phyloP scores from a whole-genome alignment of 139 green algal genomes.

The Auxenochlorella pyrenoidosa region DNA sequence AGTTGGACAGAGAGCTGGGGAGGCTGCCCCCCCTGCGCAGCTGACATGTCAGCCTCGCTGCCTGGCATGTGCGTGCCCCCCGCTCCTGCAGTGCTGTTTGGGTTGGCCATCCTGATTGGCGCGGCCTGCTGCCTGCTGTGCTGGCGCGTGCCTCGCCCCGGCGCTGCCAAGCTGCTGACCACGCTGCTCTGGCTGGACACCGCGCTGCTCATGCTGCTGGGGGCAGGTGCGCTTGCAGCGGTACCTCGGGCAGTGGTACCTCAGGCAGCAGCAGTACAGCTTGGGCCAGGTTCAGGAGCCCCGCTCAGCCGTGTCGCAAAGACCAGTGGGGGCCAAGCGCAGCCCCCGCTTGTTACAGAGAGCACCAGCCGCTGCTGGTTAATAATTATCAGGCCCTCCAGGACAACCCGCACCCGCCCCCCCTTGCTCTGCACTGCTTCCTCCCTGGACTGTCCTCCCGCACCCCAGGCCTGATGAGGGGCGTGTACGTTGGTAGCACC shows the following conservation, averaged over 20 bases:
- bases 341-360: no score
- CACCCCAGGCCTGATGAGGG: conserved; percentile 30
- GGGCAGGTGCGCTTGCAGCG: conserved; percentile 6
- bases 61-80: background rate
- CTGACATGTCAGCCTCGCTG: background rate
- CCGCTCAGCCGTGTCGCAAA: no score
- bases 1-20: background rate
- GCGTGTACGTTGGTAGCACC: conserved; percentile 1
- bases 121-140: background rate
- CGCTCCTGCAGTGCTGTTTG: conserved; percentile 16
- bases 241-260: no score
- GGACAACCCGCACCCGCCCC: background rate
- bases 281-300: no score
- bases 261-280: no score
- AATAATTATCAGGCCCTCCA: no score
- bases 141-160: background rate
- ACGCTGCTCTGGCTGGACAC: conserved; percentile 35
- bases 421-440: background rate
- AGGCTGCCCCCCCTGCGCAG: background rate
- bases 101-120: conserved; percentile 19
- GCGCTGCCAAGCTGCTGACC: background rate
- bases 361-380: no score
- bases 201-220: conserved; percentile 44
- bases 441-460: background rate
- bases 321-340: no score